Evolutionary conservation across 2,329 filamentous ascomycete genomes (phyloP).

Genomic region (Ophiostoma fasciatum): DNA sequence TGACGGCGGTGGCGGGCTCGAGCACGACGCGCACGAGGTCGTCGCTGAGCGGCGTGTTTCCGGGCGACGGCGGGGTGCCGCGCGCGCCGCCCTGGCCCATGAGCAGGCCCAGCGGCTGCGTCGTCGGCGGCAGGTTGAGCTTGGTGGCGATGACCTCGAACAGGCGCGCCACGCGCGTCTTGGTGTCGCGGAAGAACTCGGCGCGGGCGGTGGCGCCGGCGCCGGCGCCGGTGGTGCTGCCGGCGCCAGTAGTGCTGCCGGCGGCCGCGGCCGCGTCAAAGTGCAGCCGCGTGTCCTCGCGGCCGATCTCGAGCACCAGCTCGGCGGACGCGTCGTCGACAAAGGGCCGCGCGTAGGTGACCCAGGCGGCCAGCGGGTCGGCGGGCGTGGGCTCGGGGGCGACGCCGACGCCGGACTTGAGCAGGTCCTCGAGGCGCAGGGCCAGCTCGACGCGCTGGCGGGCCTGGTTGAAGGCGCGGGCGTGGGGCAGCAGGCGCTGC

Average conservation of each 20-base stretch:
- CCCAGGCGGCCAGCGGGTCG: constrained; percentile 30
- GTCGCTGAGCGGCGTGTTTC: constrained; percentile 54
- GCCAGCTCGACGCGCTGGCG: constrained; percentile 59
- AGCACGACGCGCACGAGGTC: constrained; percentile 53
- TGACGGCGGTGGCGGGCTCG: constrained; percentile 42
- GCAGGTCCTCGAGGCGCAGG: constrained; percentile 71
- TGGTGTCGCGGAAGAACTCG: constrained; percentile 59
- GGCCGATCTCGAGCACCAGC: constrained; percentile 66
- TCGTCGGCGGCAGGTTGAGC: constrained; percentile 49
- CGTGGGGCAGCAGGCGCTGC: constrained; percentile 67
- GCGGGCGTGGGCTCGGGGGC: constrained; percentile 27
- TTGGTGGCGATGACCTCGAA: constrained; percentile 73
- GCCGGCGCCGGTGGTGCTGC: neutral
- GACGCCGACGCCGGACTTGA: constrained; percentile 69
- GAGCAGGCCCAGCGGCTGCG: constrained; percentile 47
- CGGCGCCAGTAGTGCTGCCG: constrained; percentile 6
- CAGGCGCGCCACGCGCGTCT: constrained; percentile 54
- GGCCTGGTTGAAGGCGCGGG: constrained; percentile 59
- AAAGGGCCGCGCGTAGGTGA: constrained; percentile 73
- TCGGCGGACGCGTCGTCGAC: constrained; percentile 62
- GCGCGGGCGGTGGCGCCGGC: constrained; percentile 35
- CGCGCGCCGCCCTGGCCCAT: constrained; percentile 49
- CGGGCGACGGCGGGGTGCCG: constrained; percentile 49
- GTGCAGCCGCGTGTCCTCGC: constrained; percentile 46
- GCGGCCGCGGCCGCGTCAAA: constrained; percentile 16